These are phyloP conservation scores for Alternaria arbusti DNA, from an alignment of 2,329 filamentous ascomycete species.

Conservation along the genomic window DNA sequence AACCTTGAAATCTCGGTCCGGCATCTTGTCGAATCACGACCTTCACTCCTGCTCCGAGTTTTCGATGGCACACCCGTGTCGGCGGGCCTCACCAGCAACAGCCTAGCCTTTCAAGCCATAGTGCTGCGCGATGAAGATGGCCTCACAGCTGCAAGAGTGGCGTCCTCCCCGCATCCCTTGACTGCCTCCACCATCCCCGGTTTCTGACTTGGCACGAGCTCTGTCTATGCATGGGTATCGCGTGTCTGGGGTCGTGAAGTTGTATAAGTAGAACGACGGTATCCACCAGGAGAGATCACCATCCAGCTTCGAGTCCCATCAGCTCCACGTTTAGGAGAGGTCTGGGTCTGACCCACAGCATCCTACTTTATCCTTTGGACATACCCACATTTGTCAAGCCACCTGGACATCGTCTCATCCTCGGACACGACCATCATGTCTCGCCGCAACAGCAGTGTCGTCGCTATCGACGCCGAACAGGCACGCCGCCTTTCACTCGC, in stretches of 20 bases:
- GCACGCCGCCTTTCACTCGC: constrained; percentile 36
- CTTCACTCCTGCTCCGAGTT: background rate
- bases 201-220: constrained; percentile 22
- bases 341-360: constrained; percentile 15
- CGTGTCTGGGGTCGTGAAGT: constrained; percentile 12
- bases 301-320: constrained; percentile 14
- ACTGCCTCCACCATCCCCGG: constrained; percentile 25
- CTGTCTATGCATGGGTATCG: constrained; percentile 15
- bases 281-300: constrained; percentile 21
- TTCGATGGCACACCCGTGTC: constrained; percentile 10
- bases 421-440: constrained; percentile 31
- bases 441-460: constrained; percentile 41
- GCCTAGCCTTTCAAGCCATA: constrained; percentile 14
- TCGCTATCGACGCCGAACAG: constrained; percentile 40
- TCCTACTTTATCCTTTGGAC: background rate
- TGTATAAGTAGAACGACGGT: constrained; percentile 30
- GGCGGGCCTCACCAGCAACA: constrained; percentile 26
- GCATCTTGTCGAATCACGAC: constrained; percentile 14
- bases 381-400: background rate
- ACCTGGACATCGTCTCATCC: background rate
- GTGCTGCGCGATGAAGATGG: constrained; percentile 2
- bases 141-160: constrained; percentile 17
- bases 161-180: constrained; percentile 34
- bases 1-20: constrained; percentile 18
- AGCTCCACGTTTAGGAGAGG: constrained; percentile 23